Evolutionary conservation across 2,329 filamentous ascomycete species (phyloP).

Genomic region (Verticillium nonalfalfae): DNA sequence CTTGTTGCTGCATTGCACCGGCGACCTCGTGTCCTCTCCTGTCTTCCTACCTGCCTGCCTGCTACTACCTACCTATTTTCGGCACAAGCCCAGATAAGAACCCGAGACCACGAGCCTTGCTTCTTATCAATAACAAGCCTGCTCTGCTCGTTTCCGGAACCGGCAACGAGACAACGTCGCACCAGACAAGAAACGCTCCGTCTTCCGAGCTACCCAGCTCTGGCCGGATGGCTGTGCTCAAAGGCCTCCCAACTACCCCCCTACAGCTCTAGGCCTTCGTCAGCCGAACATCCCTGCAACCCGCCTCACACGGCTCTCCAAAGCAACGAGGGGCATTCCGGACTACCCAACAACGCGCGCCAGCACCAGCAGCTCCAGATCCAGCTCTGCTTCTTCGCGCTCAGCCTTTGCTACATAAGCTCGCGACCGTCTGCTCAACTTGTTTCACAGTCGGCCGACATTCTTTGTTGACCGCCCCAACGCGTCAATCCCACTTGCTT

Average conservation of each 20-base stretch:
- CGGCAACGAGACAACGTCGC: neutral
- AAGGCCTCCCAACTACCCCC: conserved; percentile 7
- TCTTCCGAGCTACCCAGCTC: neutral
- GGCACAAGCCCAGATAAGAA: conserved; percentile 1
- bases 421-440: neutral
- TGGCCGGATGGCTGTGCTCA: conserved; percentile 13
- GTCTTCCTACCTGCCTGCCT: too few relatives aligned
- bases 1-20: neutral
- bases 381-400: neutral
- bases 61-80: neutral
- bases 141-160: neutral
- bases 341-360: neutral
- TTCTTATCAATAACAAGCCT: neutral
- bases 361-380: neutral
- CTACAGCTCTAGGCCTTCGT: neutral
- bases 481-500: neutral
- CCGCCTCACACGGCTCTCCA: too few relatives aligned
- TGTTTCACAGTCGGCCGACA: neutral
- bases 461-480: neutral
- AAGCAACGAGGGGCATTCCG: neutral
- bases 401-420: neutral
- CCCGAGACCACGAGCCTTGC: neutral
- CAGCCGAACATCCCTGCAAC: neutral
- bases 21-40: neutral
- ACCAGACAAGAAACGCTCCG: neutral